Evolutionary conservation across 208 protist species (phyloP), one percentile per base, ranked within the genome.

Genomic region (Strigomonas culicis): DNA sequence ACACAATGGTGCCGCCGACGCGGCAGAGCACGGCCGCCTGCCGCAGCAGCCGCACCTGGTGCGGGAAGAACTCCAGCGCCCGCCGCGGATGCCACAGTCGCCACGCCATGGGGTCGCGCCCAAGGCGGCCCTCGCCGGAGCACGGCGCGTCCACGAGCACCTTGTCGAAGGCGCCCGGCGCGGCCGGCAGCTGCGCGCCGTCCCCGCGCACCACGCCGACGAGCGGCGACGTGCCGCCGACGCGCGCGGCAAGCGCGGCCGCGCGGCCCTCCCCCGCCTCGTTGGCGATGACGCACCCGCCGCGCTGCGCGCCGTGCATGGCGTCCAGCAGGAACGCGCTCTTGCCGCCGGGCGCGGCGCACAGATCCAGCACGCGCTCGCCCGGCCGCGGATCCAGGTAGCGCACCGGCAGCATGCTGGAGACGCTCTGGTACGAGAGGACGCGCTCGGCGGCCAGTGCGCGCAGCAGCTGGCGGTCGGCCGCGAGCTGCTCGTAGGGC

Each of bases 131-230:
- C 59, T 98, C 96, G 3, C 96, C 95, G n/a, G 79, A 90, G 78
- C 97, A 99, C 39, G 96, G 95, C 19, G 94, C 96, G 70, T 99
- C 97, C 30, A 92, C 80, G 1, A 99, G 75, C 17, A 99, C 74
- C 28, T 83, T 85, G 63, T 97, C 82, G 56, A 90, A 97, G 7
- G 68, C 2, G 39, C 55, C 60, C 46, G 3, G 47, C 22, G 13
- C 2, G 34, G 21, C 7, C n/a, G 32, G 17, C n/a, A 58, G n/a
- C 10, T 30, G 15, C 64, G 82, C 58, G 0, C 80, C 86, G 4
- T 64, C 57, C 8, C 70, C 41, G 19, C 72, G 72, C 7, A 74
- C 82, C 8, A 84, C 69, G 6, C 69, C 72, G 34, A 84, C 63
- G 25, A 51, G 63, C 0, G 77, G 77, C 6, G 67, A 77, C 28